phyloP scores from a whole-genome alignment of 352 stramenopile genomes.

The Globisporangium cederbergense region DNA sequence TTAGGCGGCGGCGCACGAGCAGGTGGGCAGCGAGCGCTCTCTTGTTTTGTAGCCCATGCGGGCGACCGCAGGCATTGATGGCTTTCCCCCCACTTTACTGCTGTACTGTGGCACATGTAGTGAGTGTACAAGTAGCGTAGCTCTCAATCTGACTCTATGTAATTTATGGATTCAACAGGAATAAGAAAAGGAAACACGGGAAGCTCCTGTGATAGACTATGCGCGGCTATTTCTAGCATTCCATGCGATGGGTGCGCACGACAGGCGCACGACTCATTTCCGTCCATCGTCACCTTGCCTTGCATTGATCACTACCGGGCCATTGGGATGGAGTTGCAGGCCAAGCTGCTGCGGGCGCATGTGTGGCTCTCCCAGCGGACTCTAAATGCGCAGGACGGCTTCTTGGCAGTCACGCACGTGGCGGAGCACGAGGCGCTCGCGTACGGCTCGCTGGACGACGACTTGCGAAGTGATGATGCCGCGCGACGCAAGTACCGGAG shows the following conservation, averaged over 20 bases:
- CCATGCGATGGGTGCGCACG: neutral
- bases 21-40: neutral
- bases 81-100: neutral
- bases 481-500: slow-evolving; percentile 18
- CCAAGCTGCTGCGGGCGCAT: slow-evolving; percentile 30
- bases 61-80: neutral
- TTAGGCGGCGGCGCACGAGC: slow-evolving; percentile 4
- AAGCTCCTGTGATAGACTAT: neutral
- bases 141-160: neutral
- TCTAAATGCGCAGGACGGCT: slow-evolving; percentile 28
- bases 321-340: slow-evolving; percentile 22
- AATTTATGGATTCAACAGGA: neutral
- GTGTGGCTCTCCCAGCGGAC: slow-evolving; percentile 37
- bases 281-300: no score
- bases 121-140: neutral
- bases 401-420: slow-evolving; percentile 32
- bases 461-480: neutral
- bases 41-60: neutral
- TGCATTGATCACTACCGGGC: neutral
- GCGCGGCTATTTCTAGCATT: neutral
- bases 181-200: slow-evolving; percentile 1
- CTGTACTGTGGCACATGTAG: neutral
- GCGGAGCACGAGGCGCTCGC: slow-evolving; percentile 22
- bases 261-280: no score
- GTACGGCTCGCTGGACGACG: slow-evolving; percentile 25